A percentile compares a stretch with the other conserved stretches of the same genome.
These are phyloP conservation scores for Priceomyces haplophilus DNA, from an alignment of 805 yeast genomes.

Conservation along the genomic window DNA sequence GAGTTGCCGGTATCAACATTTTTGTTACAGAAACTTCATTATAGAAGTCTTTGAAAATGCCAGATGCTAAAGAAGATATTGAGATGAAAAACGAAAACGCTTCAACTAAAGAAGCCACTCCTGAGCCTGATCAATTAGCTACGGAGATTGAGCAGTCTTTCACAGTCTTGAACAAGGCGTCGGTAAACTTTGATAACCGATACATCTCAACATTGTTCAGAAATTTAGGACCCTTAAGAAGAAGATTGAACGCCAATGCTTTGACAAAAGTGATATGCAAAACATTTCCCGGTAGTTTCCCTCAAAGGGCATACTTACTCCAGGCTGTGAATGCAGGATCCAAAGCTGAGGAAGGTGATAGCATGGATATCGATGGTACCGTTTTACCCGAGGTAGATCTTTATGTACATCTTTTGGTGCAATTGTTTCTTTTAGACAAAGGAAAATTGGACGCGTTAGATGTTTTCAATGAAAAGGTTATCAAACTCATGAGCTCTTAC, in stretches of 20 bases:
- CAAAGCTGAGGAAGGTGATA: constrained; percentile 13
- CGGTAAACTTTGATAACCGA: constrained; percentile 76
- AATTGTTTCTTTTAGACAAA: constrained; percentile 68
- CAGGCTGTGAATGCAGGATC: constrained; percentile 29
- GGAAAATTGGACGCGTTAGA: constrained; percentile 49
- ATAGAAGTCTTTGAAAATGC: neutral
- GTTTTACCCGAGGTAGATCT: constrained; percentile 77
- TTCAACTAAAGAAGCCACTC: constrained; percentile 5
- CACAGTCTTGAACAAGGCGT: constrained; percentile 56
- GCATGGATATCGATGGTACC: constrained; percentile 25
- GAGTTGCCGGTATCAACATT: neutral
- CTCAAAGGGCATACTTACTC: constrained; percentile 40
- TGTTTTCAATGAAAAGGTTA: constrained; percentile 50
- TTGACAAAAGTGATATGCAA: constrained; percentile 53
- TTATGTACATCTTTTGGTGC: constrained; percentile 74
- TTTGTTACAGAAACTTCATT: neutral
- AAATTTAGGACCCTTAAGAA: constrained; percentile 73
- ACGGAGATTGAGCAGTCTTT: constrained; percentile 42
- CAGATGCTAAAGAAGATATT: constrained; percentile 12
- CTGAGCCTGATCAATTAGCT: constrained; percentile 18
- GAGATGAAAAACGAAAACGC: constrained; percentile 20
- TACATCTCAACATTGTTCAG: constrained; percentile 83
- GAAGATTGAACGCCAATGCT: constrained; percentile 48
- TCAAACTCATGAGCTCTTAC: constrained; percentile 56
- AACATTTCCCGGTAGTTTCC: constrained; percentile 52